Base-by-base conservation (phyloP, 2,329 filamentous ascomycete genomes). In the Bretziella fagacearum region DNA sequence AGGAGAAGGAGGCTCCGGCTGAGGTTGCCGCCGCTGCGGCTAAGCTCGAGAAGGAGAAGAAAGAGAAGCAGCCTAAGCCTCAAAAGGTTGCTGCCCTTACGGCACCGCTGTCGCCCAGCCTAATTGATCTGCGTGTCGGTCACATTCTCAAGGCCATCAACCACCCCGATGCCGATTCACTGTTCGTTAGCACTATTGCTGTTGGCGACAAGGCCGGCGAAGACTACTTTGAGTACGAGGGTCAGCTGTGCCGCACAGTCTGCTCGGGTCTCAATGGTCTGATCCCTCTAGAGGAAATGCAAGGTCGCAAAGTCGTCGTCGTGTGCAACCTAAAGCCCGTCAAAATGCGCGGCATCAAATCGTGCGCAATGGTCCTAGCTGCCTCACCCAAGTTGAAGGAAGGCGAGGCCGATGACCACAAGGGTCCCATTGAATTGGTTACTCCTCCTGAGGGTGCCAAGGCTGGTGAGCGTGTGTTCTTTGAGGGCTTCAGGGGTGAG, bases 281-380 rank as follows among this genome's bases (percentile, higher is more conserved):
- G 25, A 68, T 98, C 1, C 91, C 91, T 1, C 72, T 98, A 40
- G 85, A 84, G 63, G 85, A 94, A 63, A 95, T 98, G 91, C 91
- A 98, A 64, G 79, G 79, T 59, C 84, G 91, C 62, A 93, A 93
- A 67, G 84, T 98, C 52, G 75, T 98, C 26, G 84, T 91, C 1
- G 89, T 98, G 18, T 93, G 85, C 71, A 98, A 98, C 65, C 75
- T 98, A 55, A 98, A 98, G 73, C 91, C 91, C 44, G 91, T 96
- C 62, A 98, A 93, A 63, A 98, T 98, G 91, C 84, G 91, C 53
- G 91, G 91, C 55, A 71, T 77, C 67, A 77, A 77, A 66, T 77
- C 73, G 2, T 73, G 66, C 55, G 73, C 87, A 58, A 96, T 98
- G 91, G 91, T 98, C 13, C 74, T 98, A 32, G 91, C 91, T 7